Conservation (phyloP, 305 asterid genomes). For the Fraxinus platypoda region DNA sequence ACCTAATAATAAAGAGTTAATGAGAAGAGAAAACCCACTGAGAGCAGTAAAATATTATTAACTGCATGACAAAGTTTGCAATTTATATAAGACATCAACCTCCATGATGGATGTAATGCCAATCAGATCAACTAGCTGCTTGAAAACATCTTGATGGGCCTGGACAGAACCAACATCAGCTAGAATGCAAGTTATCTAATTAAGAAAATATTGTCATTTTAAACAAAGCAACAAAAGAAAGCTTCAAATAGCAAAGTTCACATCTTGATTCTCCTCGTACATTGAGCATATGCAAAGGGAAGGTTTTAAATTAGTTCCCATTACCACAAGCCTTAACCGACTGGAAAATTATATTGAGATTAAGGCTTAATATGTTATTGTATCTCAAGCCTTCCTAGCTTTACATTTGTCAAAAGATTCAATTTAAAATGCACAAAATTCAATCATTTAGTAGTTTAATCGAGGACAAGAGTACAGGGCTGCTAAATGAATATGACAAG, state of each 20-base stretch:
- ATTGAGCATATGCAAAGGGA: background rate
- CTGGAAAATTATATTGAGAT: background rate
- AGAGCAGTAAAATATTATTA: slow-evolving; percentile 8
- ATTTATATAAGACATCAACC: slow-evolving; percentile 44
- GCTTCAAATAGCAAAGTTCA: slow-evolving; percentile 10
- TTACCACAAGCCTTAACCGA: background rate
- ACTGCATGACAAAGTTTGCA: slow-evolving; percentile 3
- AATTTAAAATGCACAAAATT: background rate
- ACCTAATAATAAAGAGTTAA: slow-evolving; percentile 51
- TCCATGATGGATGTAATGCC: slow-evolving; percentile 98
- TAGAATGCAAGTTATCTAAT: background rate
- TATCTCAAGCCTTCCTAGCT: slow-evolving; percentile 1
- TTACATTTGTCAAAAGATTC: background rate
- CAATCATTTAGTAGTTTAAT: background rate
- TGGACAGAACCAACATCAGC: slow-evolving; percentile 30
- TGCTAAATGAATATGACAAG: background rate
- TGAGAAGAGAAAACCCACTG: slow-evolving; percentile 26
- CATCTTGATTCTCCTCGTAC: slow-evolving; percentile 1
- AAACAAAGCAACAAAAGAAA: slow-evolving; percentile 6
- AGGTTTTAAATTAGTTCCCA: slow-evolving; percentile 6
- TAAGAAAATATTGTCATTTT: background rate
- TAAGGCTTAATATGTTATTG: background rate
- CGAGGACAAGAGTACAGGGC: background rate
- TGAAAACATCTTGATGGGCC: slow-evolving; percentile 78
- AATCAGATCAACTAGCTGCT: slow-evolving; percentile 89